phyloP scores from a whole-genome alignment of 2,329 filamentous ascomycete species.

The Penicillium sp. region DNA sequence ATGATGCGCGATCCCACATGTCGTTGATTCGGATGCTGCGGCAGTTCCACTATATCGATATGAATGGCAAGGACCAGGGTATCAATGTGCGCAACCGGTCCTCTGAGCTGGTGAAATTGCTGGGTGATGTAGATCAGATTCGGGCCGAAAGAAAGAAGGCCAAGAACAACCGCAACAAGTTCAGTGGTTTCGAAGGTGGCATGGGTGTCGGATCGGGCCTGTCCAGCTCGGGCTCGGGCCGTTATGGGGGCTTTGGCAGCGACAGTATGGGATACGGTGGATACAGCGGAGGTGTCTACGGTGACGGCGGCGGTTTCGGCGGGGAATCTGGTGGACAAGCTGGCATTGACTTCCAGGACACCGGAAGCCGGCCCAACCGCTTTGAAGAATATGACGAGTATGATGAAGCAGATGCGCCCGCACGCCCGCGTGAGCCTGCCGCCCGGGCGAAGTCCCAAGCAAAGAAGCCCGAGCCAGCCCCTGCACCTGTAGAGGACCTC shows the following conservation, averaged over 20 bases:
- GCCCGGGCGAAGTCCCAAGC: slow-evolving; percentile 41
- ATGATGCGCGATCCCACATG: slow-evolving; percentile 92
- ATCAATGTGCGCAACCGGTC: slow-evolving; percentile 96
- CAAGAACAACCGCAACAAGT: slow-evolving; percentile 85
- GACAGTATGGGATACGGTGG: slow-evolving; percentile 65
- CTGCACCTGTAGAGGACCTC: slow-evolving; percentile 82
- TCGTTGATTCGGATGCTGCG: slow-evolving; percentile 96
- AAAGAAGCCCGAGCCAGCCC: slow-evolving; percentile 66
- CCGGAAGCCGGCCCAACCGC: slow-evolving; percentile 62
- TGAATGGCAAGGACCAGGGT: slow-evolving; percentile 96
- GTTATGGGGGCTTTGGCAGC: slow-evolving; percentile 90
- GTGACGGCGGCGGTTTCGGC: slow-evolving; percentile 24
- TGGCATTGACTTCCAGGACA: slow-evolving; percentile 62
- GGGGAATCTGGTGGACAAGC: slow-evolving; percentile 17
- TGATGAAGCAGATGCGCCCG: slow-evolving; percentile 67
- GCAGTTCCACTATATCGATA: slow-evolving; percentile 95
- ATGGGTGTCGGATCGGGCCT: slow-evolving; percentile 57
- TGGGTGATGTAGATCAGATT: slow-evolving; percentile 65
- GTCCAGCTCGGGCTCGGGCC: slow-evolving; percentile 54
- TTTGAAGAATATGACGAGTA: slow-evolving; percentile 98
- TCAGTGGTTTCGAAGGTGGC: slow-evolving; percentile 88
- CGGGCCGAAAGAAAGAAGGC: slow-evolving; percentile 78
- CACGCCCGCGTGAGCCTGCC: slow-evolving; percentile 51
- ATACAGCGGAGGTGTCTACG: slow-evolving; percentile 72
- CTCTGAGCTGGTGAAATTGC: slow-evolving; percentile 91